Evolutionary conservation across 2,329 filamentous ascomycete genomes (phyloP).

Genomic region (Scleromitrula shiraiana): DNA sequence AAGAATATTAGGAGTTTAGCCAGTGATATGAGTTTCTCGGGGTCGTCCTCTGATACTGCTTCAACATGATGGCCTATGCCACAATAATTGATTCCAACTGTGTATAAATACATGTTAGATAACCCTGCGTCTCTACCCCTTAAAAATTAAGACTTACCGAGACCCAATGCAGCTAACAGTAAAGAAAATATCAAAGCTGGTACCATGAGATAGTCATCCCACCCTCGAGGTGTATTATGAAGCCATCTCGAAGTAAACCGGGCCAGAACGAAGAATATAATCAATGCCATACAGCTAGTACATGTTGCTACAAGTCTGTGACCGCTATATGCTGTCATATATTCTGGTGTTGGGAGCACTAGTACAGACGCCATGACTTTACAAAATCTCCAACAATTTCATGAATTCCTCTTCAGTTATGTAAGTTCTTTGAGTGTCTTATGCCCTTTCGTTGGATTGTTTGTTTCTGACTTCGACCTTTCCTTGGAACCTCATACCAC

Average conservation of each 20-base stretch:
- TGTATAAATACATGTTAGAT: neutral
- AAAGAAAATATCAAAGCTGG: conserved; percentile 4
- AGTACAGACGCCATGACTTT: no score
- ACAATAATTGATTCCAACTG: conserved; percentile 8
- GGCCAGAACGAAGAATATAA: conserved; percentile 1
- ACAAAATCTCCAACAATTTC: no score
- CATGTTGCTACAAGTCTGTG: conserved; percentile 5
- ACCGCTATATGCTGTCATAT: conserved; percentile 2
- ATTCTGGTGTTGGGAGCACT: no score
- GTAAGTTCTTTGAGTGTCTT: no score
- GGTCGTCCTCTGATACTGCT: neutral
- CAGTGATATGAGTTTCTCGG: neutral
- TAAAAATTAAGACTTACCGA: conserved; percentile 1
- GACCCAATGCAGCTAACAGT: conserved; percentile 3
- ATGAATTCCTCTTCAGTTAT: no score
- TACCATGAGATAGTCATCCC: conserved; percentile 10
- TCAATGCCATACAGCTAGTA: neutral
- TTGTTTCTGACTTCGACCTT: no score
- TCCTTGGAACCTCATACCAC: no score
- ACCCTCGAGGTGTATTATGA: conserved; percentile 5
- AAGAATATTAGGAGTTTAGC: conserved; percentile 6
- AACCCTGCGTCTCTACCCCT: neutral
- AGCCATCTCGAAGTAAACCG: conserved; percentile 3
- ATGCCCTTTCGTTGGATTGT: no score
- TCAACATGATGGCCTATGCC: conserved; percentile 6